These are phyloP conservation scores for Leptographium galeiforme DNA, from an alignment of 2,329 filamentous ascomycete genomes.

Conservation along the genomic window DNA sequence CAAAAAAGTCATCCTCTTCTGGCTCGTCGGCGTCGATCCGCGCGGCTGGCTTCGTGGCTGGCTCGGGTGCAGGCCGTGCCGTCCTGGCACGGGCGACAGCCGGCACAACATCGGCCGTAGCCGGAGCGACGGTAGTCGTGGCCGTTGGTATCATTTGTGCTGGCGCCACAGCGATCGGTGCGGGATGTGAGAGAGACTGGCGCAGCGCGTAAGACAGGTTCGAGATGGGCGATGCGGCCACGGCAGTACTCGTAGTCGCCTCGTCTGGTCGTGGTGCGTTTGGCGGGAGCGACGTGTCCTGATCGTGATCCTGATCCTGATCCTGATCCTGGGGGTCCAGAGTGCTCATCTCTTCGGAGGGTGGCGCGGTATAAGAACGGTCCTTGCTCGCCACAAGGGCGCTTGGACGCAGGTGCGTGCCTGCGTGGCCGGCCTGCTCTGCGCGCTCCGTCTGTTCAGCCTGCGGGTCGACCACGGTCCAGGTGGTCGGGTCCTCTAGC, in stretches of 20 bases:
- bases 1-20: constrained; percentile 11
- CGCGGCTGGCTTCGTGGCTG: background rate
- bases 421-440: too few relatives aligned
- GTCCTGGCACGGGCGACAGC: background rate
- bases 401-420: too few relatives aligned
- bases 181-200: background rate
- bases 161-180: background rate
- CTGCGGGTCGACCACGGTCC: constrained; percentile 20
- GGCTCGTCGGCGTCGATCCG: background rate
- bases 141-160: background rate
- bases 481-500: constrained; percentile 20
- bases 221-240: background rate
- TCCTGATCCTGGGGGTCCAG: background rate
- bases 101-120: background rate
- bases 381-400: too few relatives aligned
- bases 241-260: background rate
- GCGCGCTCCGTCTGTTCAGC: background rate
- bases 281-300: background rate
- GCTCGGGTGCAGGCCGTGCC: background rate
- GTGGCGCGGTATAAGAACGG: background rate
- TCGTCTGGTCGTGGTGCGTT: background rate
- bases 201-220: background rate
- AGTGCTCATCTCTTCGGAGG: too few relatives aligned
- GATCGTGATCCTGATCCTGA: background rate
- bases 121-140: background rate